These are phyloP conservation scores for Phaeolepiota aurea DNA, from an alignment of 768 basidiomycete species.

Conservation along the genomic window DNA sequence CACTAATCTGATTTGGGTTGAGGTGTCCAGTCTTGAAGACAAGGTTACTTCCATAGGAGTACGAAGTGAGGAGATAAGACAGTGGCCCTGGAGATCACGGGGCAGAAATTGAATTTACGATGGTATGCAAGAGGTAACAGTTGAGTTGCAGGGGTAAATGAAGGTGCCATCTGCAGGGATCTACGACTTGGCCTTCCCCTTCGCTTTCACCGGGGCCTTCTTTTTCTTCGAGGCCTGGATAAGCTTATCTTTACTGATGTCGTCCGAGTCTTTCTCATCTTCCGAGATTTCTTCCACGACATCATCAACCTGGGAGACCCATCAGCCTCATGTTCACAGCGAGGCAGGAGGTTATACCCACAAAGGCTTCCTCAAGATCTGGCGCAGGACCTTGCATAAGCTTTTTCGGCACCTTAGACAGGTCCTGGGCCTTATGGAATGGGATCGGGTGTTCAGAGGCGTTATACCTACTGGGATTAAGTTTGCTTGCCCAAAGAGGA, in stretches of 20 bases:
- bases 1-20: no score
- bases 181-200: background rate
- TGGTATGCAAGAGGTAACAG: no score
- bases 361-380: conserved; percentile 89
- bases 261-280: conserved; percentile 35
- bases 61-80: no score
- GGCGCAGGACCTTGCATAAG: conserved; percentile 68
- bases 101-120: no score
- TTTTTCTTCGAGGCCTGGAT: conserved; percentile 49
- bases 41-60: no score
- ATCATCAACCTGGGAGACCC: conserved; percentile 4
- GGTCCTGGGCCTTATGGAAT: conserved; percentile 82
- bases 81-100: no score
- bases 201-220: conserved; percentile 15
- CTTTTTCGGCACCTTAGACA: conserved; percentile 77
- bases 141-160: no score
- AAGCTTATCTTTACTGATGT: conserved; percentile 47
- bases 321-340: background rate
- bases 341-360: conserved; percentile 9
- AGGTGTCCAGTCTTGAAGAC: no score
- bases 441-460: conserved; percentile 84
- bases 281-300: conserved; percentile 10
- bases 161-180: no score
- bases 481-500: background rate
- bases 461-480: conserved; percentile 64